Evolutionary conservation across 2,329 filamentous ascomycete genomes (phyloP).

Genomic region (Boeremia lycopersici): DNA sequence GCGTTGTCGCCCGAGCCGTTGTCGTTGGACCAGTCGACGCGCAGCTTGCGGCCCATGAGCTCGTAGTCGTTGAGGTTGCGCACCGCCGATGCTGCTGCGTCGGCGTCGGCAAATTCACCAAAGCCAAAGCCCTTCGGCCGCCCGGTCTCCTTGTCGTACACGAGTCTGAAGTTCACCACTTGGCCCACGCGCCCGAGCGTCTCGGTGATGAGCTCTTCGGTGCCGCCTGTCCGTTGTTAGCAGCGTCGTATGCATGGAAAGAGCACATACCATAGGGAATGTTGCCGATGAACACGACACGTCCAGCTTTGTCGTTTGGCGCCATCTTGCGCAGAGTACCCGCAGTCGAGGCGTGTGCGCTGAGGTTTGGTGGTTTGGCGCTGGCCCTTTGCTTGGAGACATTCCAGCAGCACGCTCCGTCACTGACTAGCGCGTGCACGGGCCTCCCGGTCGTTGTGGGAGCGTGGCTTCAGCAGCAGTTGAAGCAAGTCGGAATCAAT

Average conservation of each 20-base stretch:
- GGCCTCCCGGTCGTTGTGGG: not conserved
- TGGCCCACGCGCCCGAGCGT: slow-evolving; percentile 90
- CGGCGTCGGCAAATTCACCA: slow-evolving; percentile 90
- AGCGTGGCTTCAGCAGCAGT: not conserved
- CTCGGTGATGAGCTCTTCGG: slow-evolving; percentile 93
- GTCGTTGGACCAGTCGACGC: slow-evolving; percentile 96
- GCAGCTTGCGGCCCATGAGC: slow-evolving; percentile 90
- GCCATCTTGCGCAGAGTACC: slow-evolving; percentile 28
- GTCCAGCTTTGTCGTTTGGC: slow-evolving; percentile 69
- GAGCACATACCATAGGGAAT: slow-evolving; percentile 74
- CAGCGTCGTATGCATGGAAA: slow-evolving; percentile 7
- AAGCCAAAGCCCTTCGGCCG: slow-evolving; percentile 97
- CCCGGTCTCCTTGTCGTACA: slow-evolving; percentile 94
- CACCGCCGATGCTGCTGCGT: slow-evolving; percentile 90
- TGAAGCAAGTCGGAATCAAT: not conserved
- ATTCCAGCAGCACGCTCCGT: slow-evolving; percentile 5
- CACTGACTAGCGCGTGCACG: slow-evolving; percentile 13
- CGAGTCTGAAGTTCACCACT: slow-evolving; percentile 88
- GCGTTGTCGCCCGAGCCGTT: slow-evolving; percentile 69
- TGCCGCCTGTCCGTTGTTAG: slow-evolving; percentile 68
- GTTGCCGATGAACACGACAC: slow-evolving; percentile 84
- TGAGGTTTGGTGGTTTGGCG: not conserved
- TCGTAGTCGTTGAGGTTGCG: slow-evolving; percentile 95
- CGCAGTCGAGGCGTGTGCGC: not conserved
- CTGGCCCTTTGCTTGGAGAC: slow-evolving; percentile 11